Evolutionary conservation across 371 early-diverging fungal genomes (phyloP).

Genomic region (Circinella minor): DNA sequence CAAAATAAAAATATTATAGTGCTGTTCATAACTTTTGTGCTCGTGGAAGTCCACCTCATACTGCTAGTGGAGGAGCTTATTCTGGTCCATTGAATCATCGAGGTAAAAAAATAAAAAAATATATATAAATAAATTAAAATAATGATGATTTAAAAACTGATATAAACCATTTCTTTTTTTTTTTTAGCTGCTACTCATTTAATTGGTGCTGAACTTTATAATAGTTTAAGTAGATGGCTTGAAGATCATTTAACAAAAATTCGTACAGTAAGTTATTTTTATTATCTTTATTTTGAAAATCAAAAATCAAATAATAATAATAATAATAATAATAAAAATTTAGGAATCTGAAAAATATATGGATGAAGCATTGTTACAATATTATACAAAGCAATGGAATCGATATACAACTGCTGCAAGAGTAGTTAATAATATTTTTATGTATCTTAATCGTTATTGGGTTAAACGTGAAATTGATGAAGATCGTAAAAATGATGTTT

Average conservation of each 20-base stretch:
- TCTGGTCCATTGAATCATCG: constrained; percentile 32
- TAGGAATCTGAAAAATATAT: constrained; percentile 65
- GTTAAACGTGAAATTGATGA: constrained; percentile 95
- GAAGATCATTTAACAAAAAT: constrained; percentile 70
- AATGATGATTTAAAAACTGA: background rate
- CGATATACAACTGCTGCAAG: constrained; percentile 86
- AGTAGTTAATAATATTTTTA: constrained; percentile 89
- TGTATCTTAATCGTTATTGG: constrained; percentile 97
- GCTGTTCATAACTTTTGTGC: constrained; percentile 88
- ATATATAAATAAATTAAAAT: background rate
- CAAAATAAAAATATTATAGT: constrained; percentile 39
- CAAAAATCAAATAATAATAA: too few relatives aligned
- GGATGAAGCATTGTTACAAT: constrained; percentile 84
- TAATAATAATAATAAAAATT: background rate
- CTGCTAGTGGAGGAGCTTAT: constrained; percentile 16
- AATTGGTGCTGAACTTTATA: constrained; percentile 89
- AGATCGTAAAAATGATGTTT: constrained; percentile 82
- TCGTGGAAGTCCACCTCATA: constrained; percentile 37
- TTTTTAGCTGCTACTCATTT: constrained; percentile 67
- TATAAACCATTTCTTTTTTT: background rate
- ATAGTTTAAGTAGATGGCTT: constrained; percentile 73
- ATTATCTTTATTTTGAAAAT: background rate
- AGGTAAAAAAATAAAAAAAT: constrained; percentile 28
- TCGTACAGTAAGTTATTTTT: constrained; percentile 25
- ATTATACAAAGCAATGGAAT: constrained; percentile 89